Conservation (phyloP, 345 rosid genomes). For the Raphanus sativus region DNA sequence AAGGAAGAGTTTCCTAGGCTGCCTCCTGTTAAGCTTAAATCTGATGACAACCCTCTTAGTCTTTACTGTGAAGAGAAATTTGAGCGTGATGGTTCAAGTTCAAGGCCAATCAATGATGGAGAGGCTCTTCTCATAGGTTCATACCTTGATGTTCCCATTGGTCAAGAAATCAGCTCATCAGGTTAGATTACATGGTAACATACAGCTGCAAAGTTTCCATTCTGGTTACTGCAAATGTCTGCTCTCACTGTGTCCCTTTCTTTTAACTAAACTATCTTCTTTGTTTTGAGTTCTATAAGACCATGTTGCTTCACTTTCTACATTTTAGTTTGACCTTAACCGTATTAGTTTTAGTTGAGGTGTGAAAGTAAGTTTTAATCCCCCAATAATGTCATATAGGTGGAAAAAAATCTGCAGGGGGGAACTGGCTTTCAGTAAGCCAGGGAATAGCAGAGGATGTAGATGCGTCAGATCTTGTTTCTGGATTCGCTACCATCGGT, state of each 20-base stretch:
- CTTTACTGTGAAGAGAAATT: slow-evolving; percentile 85
- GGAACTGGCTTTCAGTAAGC: slow-evolving; percentile 96
- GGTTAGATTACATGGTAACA: slow-evolving; percentile 47
- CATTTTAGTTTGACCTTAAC: neutral
- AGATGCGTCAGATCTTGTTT: slow-evolving; percentile 93
- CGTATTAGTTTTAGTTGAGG: neutral
- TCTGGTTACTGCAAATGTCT: neutral
- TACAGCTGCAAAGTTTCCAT: no score
- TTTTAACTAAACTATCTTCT: neutral
- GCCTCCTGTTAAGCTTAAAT: slow-evolving; percentile 95
- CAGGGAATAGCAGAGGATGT: slow-evolving; percentile 97
- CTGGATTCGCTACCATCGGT: slow-evolving; percentile 97
- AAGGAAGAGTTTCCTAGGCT: slow-evolving; percentile 92
- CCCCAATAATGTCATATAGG: slow-evolving; percentile 42
- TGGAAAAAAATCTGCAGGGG: slow-evolving; percentile 79
- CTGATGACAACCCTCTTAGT: slow-evolving; percentile 73
- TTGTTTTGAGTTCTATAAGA: slow-evolving; percentile 15
- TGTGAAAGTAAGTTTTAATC: slow-evolving; percentile 22
- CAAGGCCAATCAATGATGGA: slow-evolving; percentile 60
- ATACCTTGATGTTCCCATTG: slow-evolving; percentile 86
- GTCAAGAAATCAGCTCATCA: slow-evolving; percentile 90
- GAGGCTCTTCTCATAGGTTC: slow-evolving; percentile 76
- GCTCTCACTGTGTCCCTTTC: neutral
- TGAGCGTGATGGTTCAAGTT: slow-evolving; percentile 64
- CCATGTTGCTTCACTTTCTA: slow-evolving; percentile 14